Base-by-base conservation (phyloP, 78 protist genomes). In the Speleostelium caveatum region DNA sequence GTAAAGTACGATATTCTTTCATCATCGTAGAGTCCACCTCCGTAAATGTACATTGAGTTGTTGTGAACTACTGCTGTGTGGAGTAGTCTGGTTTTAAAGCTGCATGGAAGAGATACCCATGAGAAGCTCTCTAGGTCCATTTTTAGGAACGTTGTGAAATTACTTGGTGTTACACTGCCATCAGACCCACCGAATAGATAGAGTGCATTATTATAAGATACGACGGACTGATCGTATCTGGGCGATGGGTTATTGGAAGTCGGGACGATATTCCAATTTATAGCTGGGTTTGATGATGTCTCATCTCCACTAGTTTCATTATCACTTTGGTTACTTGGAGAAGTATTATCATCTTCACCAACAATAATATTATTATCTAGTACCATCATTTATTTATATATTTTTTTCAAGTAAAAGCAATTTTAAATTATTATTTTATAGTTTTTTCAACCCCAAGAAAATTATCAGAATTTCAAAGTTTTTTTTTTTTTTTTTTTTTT, bases 11-110 rank as follows among this genome's bases (percentile, higher is more conserved):
- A n/a, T 0, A 71, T 59, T 58, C 55, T 58, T 28, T 68, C 91
- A 22, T 83, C 79, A 33, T 83, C 91, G 35, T 83, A 83, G 26
- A 67, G 32, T 51, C 91, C 77, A 22, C 91, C 91, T 41, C 91
- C 91, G 36, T 38, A 83, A 2, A 83, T 51, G 45, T 83, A 83
- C 91, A 83, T 83, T n/a, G 60, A 21, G 59, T 69, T 32, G 7
- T 51, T 35, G 45, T 83, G 62, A 19, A 69, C 12, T 0, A 69
- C 66, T 6, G 72, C 30, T 24, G 65, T 83, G 42, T 83, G 91
- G 6, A 83, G 41, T 16, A 83, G 32, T 60, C 91, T 68, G 33
- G 61, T 83, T n/a, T 33, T 69, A 6, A 62, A 21, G n/a, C 68
- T 28, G 16, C 79, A 72, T 19, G 68, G 55, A n/a, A 69, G 59